Conservation (phyloP, 2,329 filamentous ascomycete genomes). For the Chrysoporthe puriensis region DNA sequence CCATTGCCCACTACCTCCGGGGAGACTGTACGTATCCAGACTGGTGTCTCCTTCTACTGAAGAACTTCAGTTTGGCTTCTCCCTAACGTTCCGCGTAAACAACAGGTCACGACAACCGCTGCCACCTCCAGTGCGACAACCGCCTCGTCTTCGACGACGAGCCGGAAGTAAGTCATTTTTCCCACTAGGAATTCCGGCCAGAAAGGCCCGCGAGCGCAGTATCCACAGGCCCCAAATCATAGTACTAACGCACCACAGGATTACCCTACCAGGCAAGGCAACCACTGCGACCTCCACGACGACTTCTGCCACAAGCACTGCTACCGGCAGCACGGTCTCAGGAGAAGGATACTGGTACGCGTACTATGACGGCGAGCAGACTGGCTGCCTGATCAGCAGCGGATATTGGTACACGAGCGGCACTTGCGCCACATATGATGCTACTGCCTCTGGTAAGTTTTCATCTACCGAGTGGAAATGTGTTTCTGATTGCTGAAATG, state of each 20-base stretch:
- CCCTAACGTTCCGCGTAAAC: not conserved
- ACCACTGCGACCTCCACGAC: slow-evolving; percentile 41
- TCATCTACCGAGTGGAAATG: no score
- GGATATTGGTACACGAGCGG: slow-evolving; percentile 71
- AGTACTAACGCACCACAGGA: not conserved
- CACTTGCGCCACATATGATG: slow-evolving; percentile 69
- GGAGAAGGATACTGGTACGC: slow-evolving; percentile 66
- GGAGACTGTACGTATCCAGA: not conserved
- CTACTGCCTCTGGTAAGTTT: slow-evolving; percentile 43
- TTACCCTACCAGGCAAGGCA: slow-evolving; percentile 24
- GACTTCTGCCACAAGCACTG: slow-evolving; percentile 38
- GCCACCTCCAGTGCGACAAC: not conserved
- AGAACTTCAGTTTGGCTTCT: not conserved
- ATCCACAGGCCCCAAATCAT: not conserved
- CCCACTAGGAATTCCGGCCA: not conserved
- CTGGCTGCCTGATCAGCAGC: slow-evolving; percentile 68
- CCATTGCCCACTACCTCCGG: slow-evolving; percentile 2
- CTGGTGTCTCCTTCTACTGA: not conserved
- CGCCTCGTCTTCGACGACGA: slow-evolving; percentile 5
- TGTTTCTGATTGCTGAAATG: not conserved
- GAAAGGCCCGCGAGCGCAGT: not conserved
- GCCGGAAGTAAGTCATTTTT: slow-evolving; percentile 2
- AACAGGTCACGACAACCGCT: not conserved
- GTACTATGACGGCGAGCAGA: slow-evolving; percentile 47
- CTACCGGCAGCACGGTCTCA: slow-evolving; percentile 40